Conservation (phyloP, 106 monocot genomes). For the Platanthera guangdongensis region DNA sequence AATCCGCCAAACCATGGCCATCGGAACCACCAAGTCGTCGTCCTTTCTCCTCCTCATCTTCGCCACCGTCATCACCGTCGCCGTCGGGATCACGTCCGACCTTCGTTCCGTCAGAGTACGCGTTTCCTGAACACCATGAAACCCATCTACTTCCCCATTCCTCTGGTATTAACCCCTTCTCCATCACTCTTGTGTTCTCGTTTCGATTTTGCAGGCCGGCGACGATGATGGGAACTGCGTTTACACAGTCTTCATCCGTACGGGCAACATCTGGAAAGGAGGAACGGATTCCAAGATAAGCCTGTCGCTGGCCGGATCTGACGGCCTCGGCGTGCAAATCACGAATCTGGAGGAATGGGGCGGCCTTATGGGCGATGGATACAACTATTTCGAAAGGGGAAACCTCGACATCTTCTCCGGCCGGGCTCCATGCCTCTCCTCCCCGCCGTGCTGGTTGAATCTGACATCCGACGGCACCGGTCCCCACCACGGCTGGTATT, state of each 20-base stretch:
- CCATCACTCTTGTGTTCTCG: not conserved
- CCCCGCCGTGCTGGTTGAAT: constrained; percentile 51
- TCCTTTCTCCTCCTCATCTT: constrained; percentile 14
- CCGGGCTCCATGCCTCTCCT: constrained; percentile 54
- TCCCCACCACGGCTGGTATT: constrained; percentile 81
- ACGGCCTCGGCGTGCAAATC: constrained; percentile 43
- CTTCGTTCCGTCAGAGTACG: not conserved
- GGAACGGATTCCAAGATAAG: constrained; percentile 74
- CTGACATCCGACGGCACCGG: constrained; percentile 78
- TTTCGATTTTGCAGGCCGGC: not conserved
- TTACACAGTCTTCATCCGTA: constrained; percentile 79
- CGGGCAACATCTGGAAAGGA: constrained; percentile 52
- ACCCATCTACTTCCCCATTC: not conserved
- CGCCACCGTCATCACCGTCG: constrained; percentile 4
- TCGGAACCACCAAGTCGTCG: not conserved
- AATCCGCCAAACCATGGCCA: not conserved
- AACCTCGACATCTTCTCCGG: constrained; percentile 82
- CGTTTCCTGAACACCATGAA: too few relatives aligned
- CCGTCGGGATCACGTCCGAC: not conserved
- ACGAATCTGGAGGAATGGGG: constrained; percentile 59
- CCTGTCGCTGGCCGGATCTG: constrained; percentile 34
- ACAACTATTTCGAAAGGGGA: constrained; percentile 91
- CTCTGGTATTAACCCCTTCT: not conserved
- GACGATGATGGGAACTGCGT: constrained; percentile 45
- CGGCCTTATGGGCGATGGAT: constrained; percentile 52